Evolutionary conservation across 2,329 filamentous ascomycete genomes (phyloP).

Genomic region (Aspergillus uvarum): DNA sequence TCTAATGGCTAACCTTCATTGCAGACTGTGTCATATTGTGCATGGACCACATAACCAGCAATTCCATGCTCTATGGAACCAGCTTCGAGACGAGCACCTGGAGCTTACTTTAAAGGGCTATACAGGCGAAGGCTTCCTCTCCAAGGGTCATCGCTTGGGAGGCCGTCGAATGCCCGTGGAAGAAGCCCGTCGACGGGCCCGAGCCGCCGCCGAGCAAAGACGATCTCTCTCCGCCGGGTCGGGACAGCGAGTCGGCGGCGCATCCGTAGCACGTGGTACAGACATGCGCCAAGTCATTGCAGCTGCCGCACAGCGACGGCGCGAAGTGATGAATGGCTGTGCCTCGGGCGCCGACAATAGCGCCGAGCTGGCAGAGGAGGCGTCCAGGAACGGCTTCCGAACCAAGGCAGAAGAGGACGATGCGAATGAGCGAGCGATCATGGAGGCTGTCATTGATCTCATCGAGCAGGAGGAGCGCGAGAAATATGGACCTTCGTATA

Average conservation of each 20-base stretch:
- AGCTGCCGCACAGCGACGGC: conserved; percentile 68
- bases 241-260: conserved; percentile 72
- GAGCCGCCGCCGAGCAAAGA: conserved; percentile 71
- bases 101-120: conserved; percentile 77
- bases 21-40: conserved; percentile 74
- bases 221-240: conserved; percentile 58
- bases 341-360: conserved; percentile 68
- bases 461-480: conserved; percentile 75
- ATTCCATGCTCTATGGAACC: conserved; percentile 86
- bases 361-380: conserved; percentile 65
- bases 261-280: conserved; percentile 54
- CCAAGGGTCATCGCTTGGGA: conserved; percentile 71
- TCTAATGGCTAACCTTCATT: conserved; percentile 14
- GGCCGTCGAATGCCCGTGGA: conserved; percentile 63
- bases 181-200: conserved; percentile 73
- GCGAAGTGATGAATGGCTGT: conserved; percentile 69
- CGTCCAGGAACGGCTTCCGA: conserved; percentile 70
- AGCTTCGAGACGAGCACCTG: conserved; percentile 82
- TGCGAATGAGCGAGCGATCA: conserved; percentile 83
- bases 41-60: conserved; percentile 78
- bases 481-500: conserved; percentile 58
- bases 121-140: conserved; percentile 84
- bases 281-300: conserved; percentile 73
- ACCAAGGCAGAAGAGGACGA: conserved; percentile 86
- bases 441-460: conserved; percentile 80